These are phyloP conservation scores for Aegilops speltoides DNA, from an alignment of 176 grass and related monocot species.

Conservation along the genomic window DNA sequence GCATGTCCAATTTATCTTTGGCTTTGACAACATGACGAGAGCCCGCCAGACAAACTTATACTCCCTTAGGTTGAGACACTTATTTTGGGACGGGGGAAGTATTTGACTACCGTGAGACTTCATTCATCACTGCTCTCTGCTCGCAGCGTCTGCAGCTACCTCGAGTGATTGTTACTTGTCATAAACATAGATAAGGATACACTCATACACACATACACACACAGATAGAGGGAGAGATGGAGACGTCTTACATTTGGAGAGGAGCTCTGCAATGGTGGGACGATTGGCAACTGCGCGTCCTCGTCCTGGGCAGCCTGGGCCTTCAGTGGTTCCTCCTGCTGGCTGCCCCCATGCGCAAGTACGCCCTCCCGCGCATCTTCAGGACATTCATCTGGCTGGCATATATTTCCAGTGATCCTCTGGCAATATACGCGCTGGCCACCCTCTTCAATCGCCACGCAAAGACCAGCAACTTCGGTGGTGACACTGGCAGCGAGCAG, in stretches of 20 bases:
- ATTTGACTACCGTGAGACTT: too few species aligned
- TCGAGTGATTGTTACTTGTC: too few species aligned
- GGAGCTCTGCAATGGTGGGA: background rate
- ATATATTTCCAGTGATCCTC: background rate
- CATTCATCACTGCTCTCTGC: too few species aligned
- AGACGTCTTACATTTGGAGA: background rate
- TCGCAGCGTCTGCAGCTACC: too few species aligned
- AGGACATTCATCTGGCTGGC: background rate
- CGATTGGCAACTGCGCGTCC: conserved; percentile 4
- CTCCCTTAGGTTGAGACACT: too few species aligned
- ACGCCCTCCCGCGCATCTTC: background rate
- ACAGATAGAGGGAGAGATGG: background rate
- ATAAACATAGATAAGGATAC: too few species aligned
- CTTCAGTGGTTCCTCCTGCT: background rate
- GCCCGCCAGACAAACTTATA: background rate
- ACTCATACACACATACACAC: too few species aligned
- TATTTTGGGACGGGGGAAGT: too few species aligned
- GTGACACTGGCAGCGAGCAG: too few species aligned
- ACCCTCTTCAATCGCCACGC: conserved; percentile 35
- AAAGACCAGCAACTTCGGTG: background rate
- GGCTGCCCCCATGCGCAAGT: conserved; percentile 3
- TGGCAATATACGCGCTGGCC: conserved; percentile 21
- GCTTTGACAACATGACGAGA: background rate
- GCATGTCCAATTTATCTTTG: background rate
- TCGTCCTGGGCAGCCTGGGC: background rate